phyloP scores from a whole-genome alignment of 352 stramenopile species.

The Globisporangium cylindrosporum region DNA sequence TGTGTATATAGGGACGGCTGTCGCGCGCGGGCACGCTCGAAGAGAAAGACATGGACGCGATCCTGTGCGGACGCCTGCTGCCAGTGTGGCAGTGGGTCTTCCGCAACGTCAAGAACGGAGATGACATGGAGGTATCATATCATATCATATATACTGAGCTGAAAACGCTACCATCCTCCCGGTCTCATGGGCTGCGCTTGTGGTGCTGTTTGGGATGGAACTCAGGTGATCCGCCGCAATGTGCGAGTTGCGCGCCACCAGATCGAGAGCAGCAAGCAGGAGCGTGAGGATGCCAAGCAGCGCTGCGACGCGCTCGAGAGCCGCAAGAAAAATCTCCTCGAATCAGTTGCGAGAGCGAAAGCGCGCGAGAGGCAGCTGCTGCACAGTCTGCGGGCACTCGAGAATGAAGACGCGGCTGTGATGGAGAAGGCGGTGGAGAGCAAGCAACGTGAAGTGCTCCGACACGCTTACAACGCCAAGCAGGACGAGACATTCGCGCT shows the following conservation, averaged over 20 bases:
- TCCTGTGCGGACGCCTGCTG: constrained; percentile 28
- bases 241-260: constrained; percentile 28
- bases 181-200: not conserved
- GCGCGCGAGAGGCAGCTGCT: constrained; percentile 27
- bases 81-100: constrained; percentile 40
- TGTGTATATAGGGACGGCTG: constrained; percentile 27
- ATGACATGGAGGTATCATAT: constrained; percentile 31
- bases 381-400: constrained; percentile 23
- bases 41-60: constrained; percentile 45
- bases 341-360: constrained; percentile 23
- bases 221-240: constrained; percentile 30
- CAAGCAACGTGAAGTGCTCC: constrained; percentile 36
- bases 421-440: not conserved
- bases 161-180: too few species aligned
- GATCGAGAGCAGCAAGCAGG: constrained; percentile 31
- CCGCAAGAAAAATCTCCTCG: constrained; percentile 21
- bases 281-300: constrained; percentile 30
- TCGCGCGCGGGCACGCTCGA: constrained; percentile 28
- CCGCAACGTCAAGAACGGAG: constrained; percentile 34
- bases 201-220: not conserved
- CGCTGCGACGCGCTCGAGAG: constrained; percentile 20
- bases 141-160: too few species aligned
- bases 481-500: constrained; percentile 7
- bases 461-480: constrained; percentile 24
- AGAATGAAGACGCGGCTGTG: constrained; percentile 22